These are phyloP conservation scores for Fraxinus americana DNA, from an alignment of 257 asterid genomes.

Conservation along the genomic window DNA sequence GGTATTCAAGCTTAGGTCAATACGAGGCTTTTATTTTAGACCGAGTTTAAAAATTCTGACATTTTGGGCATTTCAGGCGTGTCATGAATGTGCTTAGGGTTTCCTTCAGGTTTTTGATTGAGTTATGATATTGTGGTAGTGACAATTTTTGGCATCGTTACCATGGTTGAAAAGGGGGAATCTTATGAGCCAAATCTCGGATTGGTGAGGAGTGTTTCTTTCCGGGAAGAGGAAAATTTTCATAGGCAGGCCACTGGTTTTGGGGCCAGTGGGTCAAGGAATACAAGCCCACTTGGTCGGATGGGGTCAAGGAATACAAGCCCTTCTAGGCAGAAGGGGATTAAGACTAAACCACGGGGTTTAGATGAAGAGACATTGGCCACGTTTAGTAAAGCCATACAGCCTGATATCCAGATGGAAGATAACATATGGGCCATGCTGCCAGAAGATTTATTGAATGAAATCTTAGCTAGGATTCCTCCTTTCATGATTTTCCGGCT, in stretches of 20 bases:
- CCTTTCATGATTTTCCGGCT: conserved; percentile 93
- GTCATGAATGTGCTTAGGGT: conserved; percentile 10
- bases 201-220: conserved; percentile 54
- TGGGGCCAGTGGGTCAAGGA: conserved; percentile 74
- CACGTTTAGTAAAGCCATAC: conserved; percentile 61
- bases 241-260: conserved; percentile 59
- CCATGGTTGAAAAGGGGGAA: conserved; percentile 55
- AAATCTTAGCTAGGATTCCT: conserved; percentile 91
- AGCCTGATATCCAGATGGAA: conserved; percentile 92
- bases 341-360: conserved; percentile 92
- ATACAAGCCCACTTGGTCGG: conserved; percentile 83
- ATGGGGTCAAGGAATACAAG: conserved; percentile 87
- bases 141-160: conserved; percentile 18
- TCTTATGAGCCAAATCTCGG: conserved; percentile 56
- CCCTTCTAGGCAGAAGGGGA: conserved; percentile 79
- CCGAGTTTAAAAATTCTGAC: conserved; percentile 7
- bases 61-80: not conserved
- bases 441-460: conserved; percentile 89
- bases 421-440: conserved; percentile 96
- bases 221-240: conserved; percentile 58
- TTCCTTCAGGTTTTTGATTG: conserved; percentile 18
- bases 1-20: conserved; percentile 7
- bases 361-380: conserved; percentile 91
- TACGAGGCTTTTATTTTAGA: conserved; percentile 16
- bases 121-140: conserved; percentile 17